phyloP scores from a whole-genome alignment of 2,329 filamentous ascomycete species.

The Geosmithia putterillii region DNA sequence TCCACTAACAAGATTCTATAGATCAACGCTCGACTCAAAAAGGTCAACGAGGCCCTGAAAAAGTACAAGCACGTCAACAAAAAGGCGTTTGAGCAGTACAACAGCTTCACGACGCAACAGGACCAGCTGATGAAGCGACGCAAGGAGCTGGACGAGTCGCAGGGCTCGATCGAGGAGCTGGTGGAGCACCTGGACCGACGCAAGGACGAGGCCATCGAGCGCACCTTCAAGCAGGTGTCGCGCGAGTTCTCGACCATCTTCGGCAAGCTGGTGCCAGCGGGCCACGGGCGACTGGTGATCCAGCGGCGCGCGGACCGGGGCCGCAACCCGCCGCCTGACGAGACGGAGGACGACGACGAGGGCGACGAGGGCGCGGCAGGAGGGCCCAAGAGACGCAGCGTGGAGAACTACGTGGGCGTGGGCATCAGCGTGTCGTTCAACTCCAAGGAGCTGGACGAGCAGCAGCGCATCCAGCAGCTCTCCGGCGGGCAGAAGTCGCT shows the following conservation, averaged over 20 bases:
- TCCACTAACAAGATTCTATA: constrained; percentile 9
- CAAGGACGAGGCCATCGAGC: constrained; percentile 96
- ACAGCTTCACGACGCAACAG: constrained; percentile 87
- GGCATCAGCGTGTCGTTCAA: constrained; percentile 98
- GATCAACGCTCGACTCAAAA: constrained; percentile 63
- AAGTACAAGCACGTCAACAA: constrained; percentile 99
- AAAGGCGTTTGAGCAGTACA: constrained; percentile 98
- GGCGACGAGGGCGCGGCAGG: too few species aligned
- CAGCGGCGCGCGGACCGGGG: constrained; percentile 76
- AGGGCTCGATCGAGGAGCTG: constrained; percentile 79
- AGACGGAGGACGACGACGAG: constrained; percentile 53
- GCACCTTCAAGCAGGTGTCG: constrained; percentile 96
- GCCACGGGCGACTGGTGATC: constrained; percentile 83
- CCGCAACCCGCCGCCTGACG: constrained; percentile 29
- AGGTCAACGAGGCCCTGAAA: constrained; percentile 84
- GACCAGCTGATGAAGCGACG: constrained; percentile 76
- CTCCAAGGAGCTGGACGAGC: constrained; percentile 87
- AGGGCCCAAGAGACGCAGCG: constrained; percentile 55
- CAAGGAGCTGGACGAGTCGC: constrained; percentile 75
- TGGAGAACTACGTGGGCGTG: constrained; percentile 94
- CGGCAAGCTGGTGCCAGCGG: constrained; percentile 86
- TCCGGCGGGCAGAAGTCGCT: constrained; percentile 97
- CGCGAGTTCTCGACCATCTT: constrained; percentile 89
- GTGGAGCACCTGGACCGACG: constrained; percentile 86
- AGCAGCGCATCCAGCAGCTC: constrained; percentile 94